Evolutionary conservation across 2,329 filamentous ascomycete species (phyloP).

Genomic region (Fusarium floridanum): DNA sequence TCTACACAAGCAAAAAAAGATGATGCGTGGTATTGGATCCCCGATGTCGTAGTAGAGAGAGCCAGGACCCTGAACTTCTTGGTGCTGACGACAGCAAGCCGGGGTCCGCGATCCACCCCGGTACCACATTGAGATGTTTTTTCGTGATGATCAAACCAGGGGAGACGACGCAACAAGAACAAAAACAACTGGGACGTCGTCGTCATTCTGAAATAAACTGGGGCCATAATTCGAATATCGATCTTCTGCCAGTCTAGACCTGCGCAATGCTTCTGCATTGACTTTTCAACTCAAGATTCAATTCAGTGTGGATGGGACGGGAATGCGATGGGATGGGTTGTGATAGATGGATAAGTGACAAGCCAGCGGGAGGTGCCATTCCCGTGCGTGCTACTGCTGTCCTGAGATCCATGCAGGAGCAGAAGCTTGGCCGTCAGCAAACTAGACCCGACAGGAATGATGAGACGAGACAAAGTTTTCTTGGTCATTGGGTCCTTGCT

Average conservation of each 20-base stretch:
- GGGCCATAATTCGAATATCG: background rate
- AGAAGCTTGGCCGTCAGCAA: background rate
- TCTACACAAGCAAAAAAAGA: background rate
- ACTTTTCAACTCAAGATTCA: background rate
- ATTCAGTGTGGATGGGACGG: constrained; percentile 13
- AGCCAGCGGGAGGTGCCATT: background rate
- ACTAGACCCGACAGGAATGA: background rate
- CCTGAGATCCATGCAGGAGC: background rate
- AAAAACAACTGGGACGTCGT: background rate
- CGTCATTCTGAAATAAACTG: background rate
- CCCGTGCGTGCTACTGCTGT: background rate
- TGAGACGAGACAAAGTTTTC: background rate
- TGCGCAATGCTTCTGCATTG: background rate
- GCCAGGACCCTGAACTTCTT: constrained; percentile 28
- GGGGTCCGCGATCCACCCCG: constrained; percentile 28
- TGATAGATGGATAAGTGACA: background rate
- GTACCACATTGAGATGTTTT: constrained; percentile 30
- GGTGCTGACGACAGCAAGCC: constrained; percentile 44
- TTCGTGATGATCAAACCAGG: constrained; percentile 23
- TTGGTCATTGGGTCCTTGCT: background rate
- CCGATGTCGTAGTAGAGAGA: background rate
- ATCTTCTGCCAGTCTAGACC: background rate
- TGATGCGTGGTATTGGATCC: background rate
- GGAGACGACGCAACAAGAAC: constrained; percentile 15
- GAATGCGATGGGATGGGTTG: background rate